These are phyloP conservation scores for Botrytis sinoallii DNA, from an alignment of 2,329 filamentous ascomycete species.

Conservation along the genomic window DNA sequence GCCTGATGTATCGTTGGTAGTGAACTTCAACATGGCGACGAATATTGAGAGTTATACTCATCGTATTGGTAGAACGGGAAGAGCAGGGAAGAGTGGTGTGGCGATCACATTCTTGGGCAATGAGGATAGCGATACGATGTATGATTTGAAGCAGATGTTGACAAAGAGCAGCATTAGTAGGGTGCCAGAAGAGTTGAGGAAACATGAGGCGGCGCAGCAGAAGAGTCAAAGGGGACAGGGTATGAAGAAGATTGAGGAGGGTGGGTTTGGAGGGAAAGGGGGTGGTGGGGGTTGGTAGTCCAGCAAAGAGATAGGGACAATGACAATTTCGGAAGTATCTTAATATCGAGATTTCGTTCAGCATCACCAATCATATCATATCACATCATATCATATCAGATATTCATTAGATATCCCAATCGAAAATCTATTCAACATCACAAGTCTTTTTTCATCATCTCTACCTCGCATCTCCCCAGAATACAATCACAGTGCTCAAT, in stretches of 20 bases:
- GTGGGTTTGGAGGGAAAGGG: slow-evolving; percentile 40
- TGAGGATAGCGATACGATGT: slow-evolving; percentile 87
- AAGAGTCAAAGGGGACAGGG: slow-evolving; percentile 54
- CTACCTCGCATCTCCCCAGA: slow-evolving; percentile 3
- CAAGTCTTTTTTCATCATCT: not conserved
- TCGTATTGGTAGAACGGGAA: slow-evolving; percentile 92
- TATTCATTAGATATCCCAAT: not conserved
- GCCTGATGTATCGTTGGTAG: slow-evolving; percentile 84
- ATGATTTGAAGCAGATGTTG: slow-evolving; percentile 94
- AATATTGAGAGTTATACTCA: slow-evolving; percentile 96
- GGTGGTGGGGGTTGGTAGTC: slow-evolving; percentile 25
- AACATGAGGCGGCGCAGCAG: slow-evolving; percentile 89
- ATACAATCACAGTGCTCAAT: slow-evolving; percentile 27
- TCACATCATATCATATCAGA: not conserved
- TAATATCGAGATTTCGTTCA: not conserved
- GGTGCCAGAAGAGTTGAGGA: slow-evolving; percentile 85
- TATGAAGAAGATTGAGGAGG: slow-evolving; percentile 48
- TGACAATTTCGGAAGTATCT: not conserved
- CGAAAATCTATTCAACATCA: not conserved
- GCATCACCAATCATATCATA: not conserved
- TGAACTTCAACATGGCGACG: slow-evolving; percentile 98
- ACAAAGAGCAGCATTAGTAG: slow-evolving; percentile 83
- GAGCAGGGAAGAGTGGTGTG: slow-evolving; percentile 94
- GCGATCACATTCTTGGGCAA: slow-evolving; percentile 92
- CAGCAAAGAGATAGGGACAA: not conserved